Evolutionary conservation across 306 rosid genomes (phyloP), one percentile per base, ranked within the genome.

Genomic region (Vigna radiata): DNA sequence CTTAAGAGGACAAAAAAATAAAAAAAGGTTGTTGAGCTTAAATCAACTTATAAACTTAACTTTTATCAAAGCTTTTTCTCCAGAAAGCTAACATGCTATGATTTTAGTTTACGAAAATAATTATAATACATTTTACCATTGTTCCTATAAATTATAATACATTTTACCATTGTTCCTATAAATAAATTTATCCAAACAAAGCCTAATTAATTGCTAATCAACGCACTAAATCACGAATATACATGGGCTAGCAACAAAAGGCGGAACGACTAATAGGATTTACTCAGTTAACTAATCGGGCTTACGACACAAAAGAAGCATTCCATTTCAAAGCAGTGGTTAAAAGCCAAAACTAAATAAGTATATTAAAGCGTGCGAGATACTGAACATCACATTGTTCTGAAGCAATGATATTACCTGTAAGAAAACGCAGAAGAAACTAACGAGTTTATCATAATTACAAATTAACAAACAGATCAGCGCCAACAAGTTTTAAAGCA

Each of bases 391-490:
- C n/a, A 36, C 25, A 4, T 4, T 33, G 33, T 4, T 60, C 48
- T n/a, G 23, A 15, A 48, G 47, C 61, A 29, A 61, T 29, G 9
- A 48, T 17, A 29, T 9, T 21, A 27, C 21, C 19, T 47, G 37
- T 48, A 15, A 68, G 41, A 31, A 44, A 19, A 53, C 2, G 49
- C 65, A 14, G 60, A 8, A 23, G 29, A 81, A 72, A 59, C 46
- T 25, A 41, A 31, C 36, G 29, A 50, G 39, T 31, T 68, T 25
- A 65, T 16, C 39, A 56, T 17, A 46, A 43, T 21, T 4, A 47
- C 75, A 47, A 54, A 44, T 36, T 17, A 63, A 9, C 18, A 52
- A 67, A 72, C 72, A 81, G 85, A 81, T 81, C 85, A 50, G 67
- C 4, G 19, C 23, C 41, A 70, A 44, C 43, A 76, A 1, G 8